A percentile compares a stretch with the other conserved stretches of the same genome.
These are phyloP conservation scores for Nemania sp. DNA, from an alignment of 2,329 filamentous ascomycete species.

Conservation along the genomic window DNA sequence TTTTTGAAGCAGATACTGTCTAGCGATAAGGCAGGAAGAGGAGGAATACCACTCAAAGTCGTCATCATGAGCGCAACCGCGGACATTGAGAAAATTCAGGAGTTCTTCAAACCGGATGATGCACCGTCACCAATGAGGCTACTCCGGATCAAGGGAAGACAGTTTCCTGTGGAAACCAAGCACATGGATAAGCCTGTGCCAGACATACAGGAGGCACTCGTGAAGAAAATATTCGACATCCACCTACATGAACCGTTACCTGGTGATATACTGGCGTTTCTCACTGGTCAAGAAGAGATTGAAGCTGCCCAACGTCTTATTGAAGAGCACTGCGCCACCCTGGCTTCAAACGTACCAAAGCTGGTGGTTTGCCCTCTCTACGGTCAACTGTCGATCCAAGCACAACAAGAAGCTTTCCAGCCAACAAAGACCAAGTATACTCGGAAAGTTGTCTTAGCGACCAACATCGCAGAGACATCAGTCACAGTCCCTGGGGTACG, in stretches of 20 bases:
- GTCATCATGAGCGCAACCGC: constrained; percentile 97
- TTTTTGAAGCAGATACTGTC: constrained; percentile 80
- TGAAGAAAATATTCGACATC: constrained; percentile 83
- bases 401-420: constrained; percentile 84
- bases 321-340: constrained; percentile 73
- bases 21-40: constrained; percentile 64
- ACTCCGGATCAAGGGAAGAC: constrained; percentile 78
- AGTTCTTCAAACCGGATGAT: constrained; percentile 64
- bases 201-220: constrained; percentile 79
- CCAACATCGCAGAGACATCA: constrained; percentile 98
- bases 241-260: constrained; percentile 88
- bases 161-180: constrained; percentile 78
- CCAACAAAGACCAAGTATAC: constrained; percentile 72
- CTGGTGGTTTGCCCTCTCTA: constrained; percentile 78
- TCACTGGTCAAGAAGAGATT: constrained; percentile 92
- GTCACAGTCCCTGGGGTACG: constrained; percentile 93
- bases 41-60: constrained; percentile 79
- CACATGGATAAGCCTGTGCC: constrained; percentile 75
- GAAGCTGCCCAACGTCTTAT: constrained; percentile 79
- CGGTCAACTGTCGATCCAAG: constrained; percentile 83
- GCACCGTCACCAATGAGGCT: constrained; percentile 42
- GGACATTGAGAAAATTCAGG: constrained; percentile 76
- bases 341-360: constrained; percentile 76
- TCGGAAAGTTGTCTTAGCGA: constrained; percentile 87
- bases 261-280: constrained; percentile 88